A percentile compares a stretch with the other conserved stretches of the same genome.
phyloP scores from a whole-genome alignment of 495 filamentous ascomycete species.

The Aspergillus haitiensis region DNA sequence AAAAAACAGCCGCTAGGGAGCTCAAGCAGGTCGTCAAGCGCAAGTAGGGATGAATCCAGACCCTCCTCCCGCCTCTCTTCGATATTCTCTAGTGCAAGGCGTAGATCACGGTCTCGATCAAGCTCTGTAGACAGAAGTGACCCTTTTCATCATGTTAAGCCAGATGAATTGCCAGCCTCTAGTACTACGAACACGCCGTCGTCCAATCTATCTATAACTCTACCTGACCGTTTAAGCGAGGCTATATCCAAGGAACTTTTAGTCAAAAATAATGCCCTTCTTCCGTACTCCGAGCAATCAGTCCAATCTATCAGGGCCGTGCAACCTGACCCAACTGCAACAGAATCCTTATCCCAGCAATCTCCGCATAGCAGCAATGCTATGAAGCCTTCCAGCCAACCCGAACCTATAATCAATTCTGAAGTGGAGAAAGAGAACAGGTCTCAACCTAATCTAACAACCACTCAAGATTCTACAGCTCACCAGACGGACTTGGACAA shows the following conservation, averaged over 20 bases:
- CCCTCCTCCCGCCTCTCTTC: conserved; percentile 33
- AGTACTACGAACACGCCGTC: conserved; percentile 12
- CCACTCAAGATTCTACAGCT: neutral
- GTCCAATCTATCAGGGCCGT: conserved; percentile 7
- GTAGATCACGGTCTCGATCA: conserved; percentile 34
- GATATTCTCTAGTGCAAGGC: conserved; percentile 37
- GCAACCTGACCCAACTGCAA: conserved; percentile 18
- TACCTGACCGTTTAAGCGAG: conserved; percentile 39
- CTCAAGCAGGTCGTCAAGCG: conserved; percentile 39
- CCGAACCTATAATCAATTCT: neutral
- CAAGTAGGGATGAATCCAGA: conserved; percentile 29
- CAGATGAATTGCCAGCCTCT: conserved; percentile 4
- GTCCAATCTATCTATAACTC: conserved; percentile 27
- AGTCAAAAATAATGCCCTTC: conserved; percentile 29
- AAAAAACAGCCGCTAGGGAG: conserved; percentile 40
- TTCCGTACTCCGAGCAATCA: conserved; percentile 23
- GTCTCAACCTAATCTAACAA: neutral
- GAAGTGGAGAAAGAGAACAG: neutral
- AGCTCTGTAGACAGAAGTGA: conserved; percentile 32
- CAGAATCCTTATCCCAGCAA: conserved; percentile 1
- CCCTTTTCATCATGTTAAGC: conserved; percentile 8
- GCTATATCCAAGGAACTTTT: conserved; percentile 37
- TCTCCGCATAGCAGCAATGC: neutral
- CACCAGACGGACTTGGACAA: conserved; percentile 30
- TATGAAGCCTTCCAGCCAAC: neutral